phyloP scores from a whole-genome alignment of 2,329 filamentous ascomycete genomes.

The Hypoxylon rubiginosum region DNA sequence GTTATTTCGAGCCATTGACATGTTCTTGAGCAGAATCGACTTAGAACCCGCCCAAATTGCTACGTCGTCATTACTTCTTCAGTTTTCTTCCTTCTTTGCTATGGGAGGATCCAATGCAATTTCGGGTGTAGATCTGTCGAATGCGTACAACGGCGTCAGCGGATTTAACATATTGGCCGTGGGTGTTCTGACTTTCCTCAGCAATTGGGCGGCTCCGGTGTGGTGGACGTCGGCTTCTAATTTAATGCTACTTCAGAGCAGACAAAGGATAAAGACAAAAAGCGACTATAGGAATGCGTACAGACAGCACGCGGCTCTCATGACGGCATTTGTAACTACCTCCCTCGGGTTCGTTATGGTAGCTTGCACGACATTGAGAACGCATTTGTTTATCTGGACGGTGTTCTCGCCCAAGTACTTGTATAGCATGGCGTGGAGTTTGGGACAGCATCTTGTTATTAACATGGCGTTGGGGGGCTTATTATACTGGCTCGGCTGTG shows the following conservation, averaged over 20 bases:
- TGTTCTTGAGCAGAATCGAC: slow-evolving; percentile 61
- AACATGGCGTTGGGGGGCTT: slow-evolving; percentile 74
- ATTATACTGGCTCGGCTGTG: slow-evolving; percentile 66
- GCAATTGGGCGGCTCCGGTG: slow-evolving; percentile 92
- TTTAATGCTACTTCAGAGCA: slow-evolving; percentile 66
- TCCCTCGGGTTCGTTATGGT: slow-evolving; percentile 83
- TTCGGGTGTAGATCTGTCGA: slow-evolving; percentile 93
- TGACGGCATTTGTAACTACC: slow-evolving; percentile 78
- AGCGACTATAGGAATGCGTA: slow-evolving; percentile 51
- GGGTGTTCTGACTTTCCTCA: slow-evolving; percentile 84
- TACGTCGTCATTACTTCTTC: slow-evolving; percentile 79
- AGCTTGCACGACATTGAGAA: slow-evolving; percentile 85
- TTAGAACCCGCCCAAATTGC: slow-evolving; percentile 72
- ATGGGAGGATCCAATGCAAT: slow-evolving; percentile 94
- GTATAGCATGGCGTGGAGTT: slow-evolving; percentile 89
- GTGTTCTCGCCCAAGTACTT: slow-evolving; percentile 98
- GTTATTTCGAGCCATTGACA: slow-evolving; percentile 74
- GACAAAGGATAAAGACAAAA: slow-evolving; percentile 24
- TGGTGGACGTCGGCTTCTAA: slow-evolving; percentile 84
- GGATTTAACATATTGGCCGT: slow-evolving; percentile 86
- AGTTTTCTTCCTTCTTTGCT: slow-evolving; percentile 89
- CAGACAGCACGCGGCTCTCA: slow-evolving; percentile 68
- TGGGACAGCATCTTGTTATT: slow-evolving; percentile 82
- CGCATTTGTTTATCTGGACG: slow-evolving; percentile 98
- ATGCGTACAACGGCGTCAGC: slow-evolving; percentile 91